Evolutionary conservation across 805 yeast species (phyloP).

Genomic region (Ogataea populi-albae): DNA sequence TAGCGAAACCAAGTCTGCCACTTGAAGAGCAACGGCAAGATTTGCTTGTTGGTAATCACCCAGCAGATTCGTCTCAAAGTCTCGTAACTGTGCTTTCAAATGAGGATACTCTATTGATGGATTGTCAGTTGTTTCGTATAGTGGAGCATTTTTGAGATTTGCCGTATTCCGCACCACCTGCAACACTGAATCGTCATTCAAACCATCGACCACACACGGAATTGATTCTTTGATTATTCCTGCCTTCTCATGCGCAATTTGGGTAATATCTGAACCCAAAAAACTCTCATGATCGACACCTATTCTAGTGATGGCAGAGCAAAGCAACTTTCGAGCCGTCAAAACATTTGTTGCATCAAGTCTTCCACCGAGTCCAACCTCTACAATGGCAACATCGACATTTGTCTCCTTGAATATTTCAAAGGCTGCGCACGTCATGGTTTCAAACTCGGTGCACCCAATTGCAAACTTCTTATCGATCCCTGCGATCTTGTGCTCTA

Average conservation of each 20-base stretch:
- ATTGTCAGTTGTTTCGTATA: slow-evolving; percentile 8
- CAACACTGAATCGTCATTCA: slow-evolving; percentile 54
- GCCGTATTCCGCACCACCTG: slow-evolving; percentile 43
- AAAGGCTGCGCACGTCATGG: slow-evolving; percentile 81
- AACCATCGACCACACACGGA: slow-evolving; percentile 70
- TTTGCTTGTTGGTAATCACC: slow-evolving; percentile 77
- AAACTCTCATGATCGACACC: slow-evolving; percentile 82
- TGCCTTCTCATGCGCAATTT: slow-evolving; percentile 78
- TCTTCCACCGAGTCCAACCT: slow-evolving; percentile 92
- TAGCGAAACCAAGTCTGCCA: slow-evolving; percentile 40
- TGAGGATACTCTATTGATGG: slow-evolving; percentile 4
- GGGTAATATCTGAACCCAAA: slow-evolving; percentile 60
- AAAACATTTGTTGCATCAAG: slow-evolving; percentile 85
- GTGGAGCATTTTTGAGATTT: slow-evolving; percentile 28
- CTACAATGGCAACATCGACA: slow-evolving; percentile 79
- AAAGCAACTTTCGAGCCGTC: slow-evolving; percentile 41
- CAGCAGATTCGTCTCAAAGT: slow-evolving; percentile 49
- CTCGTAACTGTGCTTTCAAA: slow-evolving; percentile 9
- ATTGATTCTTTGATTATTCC: slow-evolving; percentile 70
- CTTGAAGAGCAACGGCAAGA: slow-evolving; percentile 61
- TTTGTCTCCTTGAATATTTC: slow-evolving; percentile 58
- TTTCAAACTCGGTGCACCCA: slow-evolving; percentile 85
- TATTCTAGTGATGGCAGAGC: slow-evolving; percentile 76
- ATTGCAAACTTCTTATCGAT: slow-evolving; percentile 41
- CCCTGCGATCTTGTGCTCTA: slow-evolving; percentile 40